These are phyloP conservation scores for Aureobasidium vineae DNA, from an alignment of 2,329 filamentous ascomycete genomes.

Conservation along the genomic window DNA sequence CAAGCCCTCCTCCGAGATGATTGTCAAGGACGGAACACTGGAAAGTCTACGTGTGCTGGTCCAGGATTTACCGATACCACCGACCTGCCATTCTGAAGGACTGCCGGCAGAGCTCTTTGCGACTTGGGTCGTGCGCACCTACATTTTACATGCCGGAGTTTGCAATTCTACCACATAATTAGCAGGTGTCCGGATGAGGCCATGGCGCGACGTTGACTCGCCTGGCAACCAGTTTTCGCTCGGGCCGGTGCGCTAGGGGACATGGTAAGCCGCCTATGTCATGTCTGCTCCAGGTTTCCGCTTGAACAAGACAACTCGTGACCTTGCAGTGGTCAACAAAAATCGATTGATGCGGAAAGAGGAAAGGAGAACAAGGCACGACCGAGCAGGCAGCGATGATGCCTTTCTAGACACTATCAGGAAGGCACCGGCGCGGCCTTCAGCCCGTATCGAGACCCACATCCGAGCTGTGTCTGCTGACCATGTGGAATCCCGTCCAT, in stretches of 20 bases:
- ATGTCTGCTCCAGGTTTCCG: neutral
- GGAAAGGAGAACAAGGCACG: neutral
- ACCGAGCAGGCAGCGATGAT: neutral
- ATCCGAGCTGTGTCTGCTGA: neutral
- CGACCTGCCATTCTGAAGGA: neutral
- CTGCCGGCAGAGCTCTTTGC: neutral
- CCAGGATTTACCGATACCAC: too few relatives aligned
- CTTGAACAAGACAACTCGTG: neutral
- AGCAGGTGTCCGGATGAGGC: neutral
- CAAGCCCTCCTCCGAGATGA: too few relatives aligned
- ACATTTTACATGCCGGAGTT: neutral
- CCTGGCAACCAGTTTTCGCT: neutral
- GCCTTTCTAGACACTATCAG: neutral
- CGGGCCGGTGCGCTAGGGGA: neutral
- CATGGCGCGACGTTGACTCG: neutral
- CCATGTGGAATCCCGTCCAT: too few relatives aligned
- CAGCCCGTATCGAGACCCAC: neutral
- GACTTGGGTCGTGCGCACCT: neutral
- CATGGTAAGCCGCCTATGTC: neutral
- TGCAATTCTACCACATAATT: neutral
- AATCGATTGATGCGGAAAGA: neutral
- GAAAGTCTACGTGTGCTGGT: neutral
- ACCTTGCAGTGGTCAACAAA: neutral
- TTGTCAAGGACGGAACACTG: neutral
- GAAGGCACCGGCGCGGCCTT: neutral